Evolutionary conservation across 148 eudicot genomes (phyloP).

Genomic region (Rhododendron vialii): DNA sequence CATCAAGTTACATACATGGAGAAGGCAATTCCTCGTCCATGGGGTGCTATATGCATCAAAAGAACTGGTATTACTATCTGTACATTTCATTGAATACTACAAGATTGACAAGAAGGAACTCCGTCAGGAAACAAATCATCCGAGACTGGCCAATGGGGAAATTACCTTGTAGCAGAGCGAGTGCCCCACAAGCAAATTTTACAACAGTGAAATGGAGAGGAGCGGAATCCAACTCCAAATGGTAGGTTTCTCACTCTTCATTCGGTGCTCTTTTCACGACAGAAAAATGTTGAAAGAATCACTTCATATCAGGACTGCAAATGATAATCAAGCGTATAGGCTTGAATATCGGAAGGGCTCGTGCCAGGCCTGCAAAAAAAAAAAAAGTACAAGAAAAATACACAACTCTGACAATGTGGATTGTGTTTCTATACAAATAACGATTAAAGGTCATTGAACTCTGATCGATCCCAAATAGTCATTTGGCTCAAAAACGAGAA

Average conservation of each 20-base stretch:
- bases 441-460: neutral
- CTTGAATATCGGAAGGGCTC: conserved; percentile 80
- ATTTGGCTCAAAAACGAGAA: neutral
- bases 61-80: neutral
- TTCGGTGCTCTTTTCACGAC: neutral
- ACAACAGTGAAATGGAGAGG: neutral
- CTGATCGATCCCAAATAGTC: neutral
- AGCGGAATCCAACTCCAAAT: neutral
- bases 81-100: neutral
- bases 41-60: neutral
- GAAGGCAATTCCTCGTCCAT: neutral
- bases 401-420: neutral
- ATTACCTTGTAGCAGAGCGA: neutral
- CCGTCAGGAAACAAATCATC: neutral
- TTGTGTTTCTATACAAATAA: neutral
- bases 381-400: conserved; percentile 9
- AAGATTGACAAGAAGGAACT: neutral
- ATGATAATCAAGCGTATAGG: conserved; percentile 76
- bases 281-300: neutral
- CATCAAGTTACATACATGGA: neutral
- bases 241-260: neutral
- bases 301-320: conserved; percentile 40
- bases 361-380: conserved; percentile 79
- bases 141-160: neutral
- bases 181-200: neutral